Evolutionary conservation across 2,329 filamentous ascomycete species (phyloP).

Genomic region (Ambrosiella beaveri): DNA sequence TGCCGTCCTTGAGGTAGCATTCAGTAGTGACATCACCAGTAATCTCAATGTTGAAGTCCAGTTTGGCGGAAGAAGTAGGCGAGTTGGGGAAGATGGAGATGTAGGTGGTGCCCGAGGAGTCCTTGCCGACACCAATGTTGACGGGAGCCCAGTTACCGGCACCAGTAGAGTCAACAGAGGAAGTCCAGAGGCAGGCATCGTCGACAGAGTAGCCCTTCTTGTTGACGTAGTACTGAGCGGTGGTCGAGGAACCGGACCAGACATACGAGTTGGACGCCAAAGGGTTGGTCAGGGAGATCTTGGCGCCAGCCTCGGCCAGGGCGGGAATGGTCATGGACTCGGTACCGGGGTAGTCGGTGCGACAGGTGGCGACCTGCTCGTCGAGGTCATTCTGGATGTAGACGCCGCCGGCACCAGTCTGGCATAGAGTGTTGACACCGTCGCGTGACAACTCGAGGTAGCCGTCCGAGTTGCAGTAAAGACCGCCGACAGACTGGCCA

Average conservation of each 20-base stretch:
- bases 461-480: constrained; percentile 57
- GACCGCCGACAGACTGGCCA: constrained; percentile 73
- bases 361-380: constrained; percentile 58
- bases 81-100: constrained; percentile 72
- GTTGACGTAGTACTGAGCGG: constrained; percentile 96
- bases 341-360: constrained; percentile 88
- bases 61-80: constrained; percentile 50
- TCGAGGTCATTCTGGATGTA: constrained; percentile 57
- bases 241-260: constrained; percentile 59
- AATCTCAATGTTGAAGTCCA: constrained; percentile 69
- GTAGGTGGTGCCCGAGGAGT: constrained; percentile 47
- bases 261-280: constrained; percentile 54
- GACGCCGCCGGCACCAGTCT: constrained; percentile 51
- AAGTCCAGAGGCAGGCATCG: constrained; percentile 61
- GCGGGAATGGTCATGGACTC: constrained; percentile 77
- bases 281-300: constrained; percentile 56
- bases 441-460: constrained; percentile 63
- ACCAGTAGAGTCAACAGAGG: constrained; percentile 29
- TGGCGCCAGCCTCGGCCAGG: constrained; percentile 39
- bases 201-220: constrained; percentile 48
- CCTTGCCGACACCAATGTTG: constrained; percentile 67
- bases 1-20: constrained; percentile 50
- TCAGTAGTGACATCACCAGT: constrained; percentile 39
- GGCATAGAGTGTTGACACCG: constrained; percentile 54
- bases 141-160: constrained; percentile 76